Evolutionary conservation across 805 yeast species (phyloP).

Genomic region (Candida oleophila): DNA sequence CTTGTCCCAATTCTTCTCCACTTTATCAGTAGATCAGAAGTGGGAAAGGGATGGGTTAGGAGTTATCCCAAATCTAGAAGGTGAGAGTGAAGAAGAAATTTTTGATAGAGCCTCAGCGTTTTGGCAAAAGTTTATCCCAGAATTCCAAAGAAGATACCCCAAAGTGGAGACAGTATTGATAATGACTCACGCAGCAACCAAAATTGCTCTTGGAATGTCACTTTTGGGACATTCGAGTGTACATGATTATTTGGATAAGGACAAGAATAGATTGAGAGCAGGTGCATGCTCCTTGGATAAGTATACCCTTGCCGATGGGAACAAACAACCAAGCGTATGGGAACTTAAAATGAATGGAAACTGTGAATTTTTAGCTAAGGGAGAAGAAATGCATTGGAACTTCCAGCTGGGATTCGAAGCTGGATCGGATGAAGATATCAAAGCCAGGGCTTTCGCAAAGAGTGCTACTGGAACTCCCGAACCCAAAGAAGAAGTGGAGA

Average conservation of each 20-base stretch:
- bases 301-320: constrained; percentile 30
- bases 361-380: constrained; percentile 64
- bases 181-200: constrained; percentile 93
- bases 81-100: constrained; percentile 76
- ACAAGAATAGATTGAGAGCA: constrained; percentile 50
- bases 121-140: constrained; percentile 55
- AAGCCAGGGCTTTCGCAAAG: constrained; percentile 40
- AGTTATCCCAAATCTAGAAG: constrained; percentile 58
- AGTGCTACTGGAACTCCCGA: constrained; percentile 9
- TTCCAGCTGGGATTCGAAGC: constrained; percentile 78
- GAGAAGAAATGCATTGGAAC: constrained; percentile 95
- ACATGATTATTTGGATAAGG: constrained; percentile 50
- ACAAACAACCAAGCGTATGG: constrained; percentile 46
- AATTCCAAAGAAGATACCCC: constrained; percentile 57
- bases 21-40: constrained; percentile 27
- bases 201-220: constrained; percentile 82
- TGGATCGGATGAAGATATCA: constrained; percentile 85
- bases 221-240: constrained; percentile 53
- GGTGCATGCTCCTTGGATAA: constrained; percentile 85
- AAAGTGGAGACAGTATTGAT: constrained; percentile 61
- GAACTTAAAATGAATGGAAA: constrained; percentile 65
- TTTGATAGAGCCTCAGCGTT: constrained; percentile 58
- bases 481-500: constrained; percentile 6
- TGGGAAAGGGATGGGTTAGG: constrained; percentile 56
- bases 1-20: constrained; percentile 55